A percentile compares a stretch with the other conserved stretches of the same genome.
phyloP scores from a whole-genome alignment of 2,329 filamentous ascomycete species.

The Pseudohalonectria lignicola region DNA sequence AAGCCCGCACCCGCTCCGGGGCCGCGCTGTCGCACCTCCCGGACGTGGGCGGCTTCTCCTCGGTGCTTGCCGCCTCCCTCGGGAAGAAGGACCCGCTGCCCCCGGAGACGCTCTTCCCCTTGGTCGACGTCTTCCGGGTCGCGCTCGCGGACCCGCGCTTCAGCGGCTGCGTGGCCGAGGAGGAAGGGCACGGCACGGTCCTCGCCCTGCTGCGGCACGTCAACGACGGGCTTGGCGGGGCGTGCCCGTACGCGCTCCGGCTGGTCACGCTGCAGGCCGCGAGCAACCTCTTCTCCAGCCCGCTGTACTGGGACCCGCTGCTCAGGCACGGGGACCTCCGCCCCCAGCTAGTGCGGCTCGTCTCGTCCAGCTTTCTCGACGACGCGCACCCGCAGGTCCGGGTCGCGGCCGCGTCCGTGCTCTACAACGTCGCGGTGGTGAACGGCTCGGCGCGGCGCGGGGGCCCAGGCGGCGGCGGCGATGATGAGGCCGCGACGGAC shows the following conservation, averaged over 20 bases:
- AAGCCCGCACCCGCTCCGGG: conserved; percentile 37
- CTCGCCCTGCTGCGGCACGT: conserved; percentile 49
- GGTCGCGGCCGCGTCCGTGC: conserved; percentile 69
- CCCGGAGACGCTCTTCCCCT: conserved; percentile 59
- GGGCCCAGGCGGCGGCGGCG: conserved; percentile 9
- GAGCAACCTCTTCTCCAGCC: conserved; percentile 75
- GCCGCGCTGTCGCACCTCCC: conserved; percentile 60
- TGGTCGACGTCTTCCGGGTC: conserved; percentile 76
- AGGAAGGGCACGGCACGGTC: conserved; percentile 54
- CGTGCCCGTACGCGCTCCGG: conserved; percentile 69
- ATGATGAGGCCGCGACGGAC: conserved; percentile 19
- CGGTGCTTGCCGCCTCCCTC: conserved; percentile 46
- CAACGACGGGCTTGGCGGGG: conserved; percentile 33
- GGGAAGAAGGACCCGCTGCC: conserved; percentile 37
- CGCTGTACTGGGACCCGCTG: conserved; percentile 57
- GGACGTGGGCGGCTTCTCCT: conserved; percentile 53
- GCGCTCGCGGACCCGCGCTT: conserved; percentile 68
- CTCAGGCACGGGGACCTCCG: conserved; percentile 40
- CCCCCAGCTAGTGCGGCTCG: conserved; percentile 51
- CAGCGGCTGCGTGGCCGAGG: conserved; percentile 73
- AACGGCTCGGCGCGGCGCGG: conserved; percentile 45
- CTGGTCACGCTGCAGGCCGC: conserved; percentile 74
- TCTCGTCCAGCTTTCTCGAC: conserved; percentile 72
- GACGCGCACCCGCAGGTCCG: conserved; percentile 62
- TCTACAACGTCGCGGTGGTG: conserved; percentile 69